Conservation (phyloP, 768 basidiomycete genomes). For the Lentinus tigrinus region DNA sequence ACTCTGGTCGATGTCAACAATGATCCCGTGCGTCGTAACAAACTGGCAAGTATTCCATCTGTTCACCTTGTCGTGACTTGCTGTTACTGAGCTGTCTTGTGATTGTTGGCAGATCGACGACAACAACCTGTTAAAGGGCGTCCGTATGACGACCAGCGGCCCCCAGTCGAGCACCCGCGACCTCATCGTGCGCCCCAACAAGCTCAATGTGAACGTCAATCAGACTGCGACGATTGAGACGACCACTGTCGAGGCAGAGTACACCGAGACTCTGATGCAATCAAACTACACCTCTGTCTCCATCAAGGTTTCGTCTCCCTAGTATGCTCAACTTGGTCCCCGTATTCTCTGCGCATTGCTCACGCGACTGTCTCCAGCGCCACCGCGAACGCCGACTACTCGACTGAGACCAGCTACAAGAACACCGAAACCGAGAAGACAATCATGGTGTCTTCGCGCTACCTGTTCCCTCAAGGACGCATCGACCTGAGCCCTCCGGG, state of each 20-base stretch:
- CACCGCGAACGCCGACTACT: neutral
- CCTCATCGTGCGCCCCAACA: neutral
- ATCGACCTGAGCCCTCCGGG: neutral
- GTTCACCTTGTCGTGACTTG: neutral
- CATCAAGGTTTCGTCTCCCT: neutral
- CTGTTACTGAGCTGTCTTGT: neutral
- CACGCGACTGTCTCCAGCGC: neutral
- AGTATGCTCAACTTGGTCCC: neutral
- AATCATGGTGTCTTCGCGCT: neutral
- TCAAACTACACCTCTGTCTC: neutral
- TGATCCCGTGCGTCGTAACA: neutral
- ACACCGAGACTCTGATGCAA: neutral
- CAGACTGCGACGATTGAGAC: neutral
- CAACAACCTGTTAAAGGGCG: neutral
- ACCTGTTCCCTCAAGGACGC: neutral
- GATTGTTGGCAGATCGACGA: neutral
- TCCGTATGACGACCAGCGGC: neutral
- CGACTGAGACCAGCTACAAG: neutral
- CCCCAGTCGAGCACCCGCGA: neutral
- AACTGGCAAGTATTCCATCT: neutral
- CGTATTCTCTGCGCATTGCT: no score
- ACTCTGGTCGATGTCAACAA: neutral
- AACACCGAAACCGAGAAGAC: neutral
- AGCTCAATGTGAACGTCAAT: neutral
- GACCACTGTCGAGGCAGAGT: conserved; percentile 1